Evolutionary conservation across 257 asterid genomes (phyloP).

Genomic region (Solanum sejunctum): DNA sequence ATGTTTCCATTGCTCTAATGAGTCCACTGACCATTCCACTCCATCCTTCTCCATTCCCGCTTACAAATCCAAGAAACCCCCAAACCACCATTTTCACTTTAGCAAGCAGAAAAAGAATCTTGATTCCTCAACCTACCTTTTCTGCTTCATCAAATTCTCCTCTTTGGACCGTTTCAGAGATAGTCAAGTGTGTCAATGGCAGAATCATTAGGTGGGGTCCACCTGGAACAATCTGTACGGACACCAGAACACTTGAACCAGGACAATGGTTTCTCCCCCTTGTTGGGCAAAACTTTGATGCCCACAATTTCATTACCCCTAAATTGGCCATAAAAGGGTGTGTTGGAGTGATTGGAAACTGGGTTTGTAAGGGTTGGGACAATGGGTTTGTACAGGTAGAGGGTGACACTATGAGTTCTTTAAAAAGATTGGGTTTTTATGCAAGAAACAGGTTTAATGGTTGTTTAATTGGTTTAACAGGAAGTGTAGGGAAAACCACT

Average conservation of each 20-base stretch:
- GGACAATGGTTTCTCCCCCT: conserved; percentile 27
- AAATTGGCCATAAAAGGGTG: conserved; percentile 3
- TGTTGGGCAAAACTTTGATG: conserved; percentile 15
- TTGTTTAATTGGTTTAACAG: conserved; percentile 17
- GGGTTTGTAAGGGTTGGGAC: conserved; percentile 6
- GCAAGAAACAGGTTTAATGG: conserved; percentile 14
- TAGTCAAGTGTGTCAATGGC: conserved; percentile 9
- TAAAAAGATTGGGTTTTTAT: conserved; percentile 3
- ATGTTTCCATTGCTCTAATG: background rate
- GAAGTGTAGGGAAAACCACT: conserved; percentile 27
- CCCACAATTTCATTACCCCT: conserved; percentile 18
- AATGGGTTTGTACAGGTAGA: conserved; percentile 13
- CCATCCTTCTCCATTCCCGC: background rate
- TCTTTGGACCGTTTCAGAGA: conserved; percentile 14
- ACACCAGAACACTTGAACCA: conserved; percentile 20
- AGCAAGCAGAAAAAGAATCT: background rate
- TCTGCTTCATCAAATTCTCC: background rate
- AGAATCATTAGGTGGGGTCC: conserved; percentile 11
- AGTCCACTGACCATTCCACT: background rate
- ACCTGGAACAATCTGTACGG: conserved; percentile 19
- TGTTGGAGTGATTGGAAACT: conserved; percentile 16
- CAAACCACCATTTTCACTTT: background rate
- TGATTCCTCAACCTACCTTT: background rate
- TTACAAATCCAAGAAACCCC: background rate
- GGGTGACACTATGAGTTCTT: background rate